Evolutionary conservation across 176 grass and related monocot species (phyloP).

Genomic region (Rhynchospora breviuscula): DNA sequence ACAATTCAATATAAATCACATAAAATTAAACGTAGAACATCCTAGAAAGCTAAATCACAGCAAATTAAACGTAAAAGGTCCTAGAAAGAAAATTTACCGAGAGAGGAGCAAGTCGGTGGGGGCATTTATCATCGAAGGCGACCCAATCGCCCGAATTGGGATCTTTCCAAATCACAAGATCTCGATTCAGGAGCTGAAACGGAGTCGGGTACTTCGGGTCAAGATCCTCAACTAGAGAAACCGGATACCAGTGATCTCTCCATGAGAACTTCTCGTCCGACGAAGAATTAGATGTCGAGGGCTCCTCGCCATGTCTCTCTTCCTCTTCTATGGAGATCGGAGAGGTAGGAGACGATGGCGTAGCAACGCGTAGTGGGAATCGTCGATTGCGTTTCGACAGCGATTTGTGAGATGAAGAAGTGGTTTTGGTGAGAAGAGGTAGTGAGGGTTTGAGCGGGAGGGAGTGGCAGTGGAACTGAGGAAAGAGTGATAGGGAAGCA

Average conservation of each 20-base stretch:
- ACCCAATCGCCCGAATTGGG: constrained; percentile 71
- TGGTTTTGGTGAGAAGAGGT: background rate
- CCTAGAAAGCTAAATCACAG: background rate
- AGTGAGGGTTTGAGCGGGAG: background rate
- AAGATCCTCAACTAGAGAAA: constrained; percentile 92
- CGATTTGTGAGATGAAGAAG: background rate
- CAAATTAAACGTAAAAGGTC: background rate
- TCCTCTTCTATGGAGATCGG: constrained; percentile 38
- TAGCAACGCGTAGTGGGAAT: constrained; percentile 41
- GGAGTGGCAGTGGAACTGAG: background rate
- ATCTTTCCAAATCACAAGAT: constrained; percentile 91
- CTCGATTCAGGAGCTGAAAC: constrained; percentile 97
- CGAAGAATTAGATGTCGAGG: constrained; percentile 38
- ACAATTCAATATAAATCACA: background rate
- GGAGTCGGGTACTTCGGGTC: constrained; percentile 66
- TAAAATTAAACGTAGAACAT: background rate
- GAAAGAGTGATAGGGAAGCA: background rate
- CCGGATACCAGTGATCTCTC: constrained; percentile 95
- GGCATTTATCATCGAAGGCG: constrained; percentile 85
- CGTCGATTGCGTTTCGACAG: background rate
- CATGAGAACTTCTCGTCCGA: constrained; percentile 65
- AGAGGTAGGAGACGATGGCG: constrained; percentile 49
- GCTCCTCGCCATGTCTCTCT: constrained; percentile 27
- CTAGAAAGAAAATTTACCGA: constrained; percentile 34
- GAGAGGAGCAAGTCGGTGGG: constrained; percentile 90